Conservation (phyloP, 345 rosid species). For the Nasturtium officinale region DNA sequence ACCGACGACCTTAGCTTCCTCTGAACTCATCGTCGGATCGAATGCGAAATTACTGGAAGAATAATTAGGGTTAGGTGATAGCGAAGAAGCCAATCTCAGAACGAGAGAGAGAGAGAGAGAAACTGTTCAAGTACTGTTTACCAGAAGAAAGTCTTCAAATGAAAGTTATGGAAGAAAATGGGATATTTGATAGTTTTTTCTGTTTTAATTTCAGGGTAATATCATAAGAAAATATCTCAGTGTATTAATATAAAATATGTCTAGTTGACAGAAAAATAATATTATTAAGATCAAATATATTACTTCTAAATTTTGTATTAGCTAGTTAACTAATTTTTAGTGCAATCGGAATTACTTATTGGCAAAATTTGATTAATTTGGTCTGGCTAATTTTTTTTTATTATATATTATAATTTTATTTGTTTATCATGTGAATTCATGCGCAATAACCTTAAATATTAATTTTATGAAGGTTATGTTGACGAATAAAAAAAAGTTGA, state of each 20-base stretch:
- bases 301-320: no score
- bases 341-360: no score
- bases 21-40: conserved; percentile 38
- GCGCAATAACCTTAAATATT: no score
- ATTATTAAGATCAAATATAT: neutral
- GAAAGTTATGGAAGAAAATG: conserved; percentile 23
- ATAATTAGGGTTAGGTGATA: conserved; percentile 20
- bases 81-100: conserved; percentile 19
- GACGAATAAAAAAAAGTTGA: neutral
- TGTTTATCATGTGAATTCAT: no score
- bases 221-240: neutral
- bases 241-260: neutral
- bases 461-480: neutral
- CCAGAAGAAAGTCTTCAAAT: neutral
- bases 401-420: no score
- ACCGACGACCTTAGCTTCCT: conserved; percentile 45
- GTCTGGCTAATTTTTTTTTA: no score
- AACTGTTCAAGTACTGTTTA: conserved; percentile 7
- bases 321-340: no score
- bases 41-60: neutral
- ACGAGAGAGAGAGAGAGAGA: conserved; percentile 2
- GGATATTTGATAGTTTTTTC: neutral
- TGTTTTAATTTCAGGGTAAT: neutral
- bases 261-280: neutral
- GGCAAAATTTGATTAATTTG: no score